phyloP scores from a whole-genome alignment of 1,284 basidiomycete species.

The Gymnopus androsaceus region DNA sequence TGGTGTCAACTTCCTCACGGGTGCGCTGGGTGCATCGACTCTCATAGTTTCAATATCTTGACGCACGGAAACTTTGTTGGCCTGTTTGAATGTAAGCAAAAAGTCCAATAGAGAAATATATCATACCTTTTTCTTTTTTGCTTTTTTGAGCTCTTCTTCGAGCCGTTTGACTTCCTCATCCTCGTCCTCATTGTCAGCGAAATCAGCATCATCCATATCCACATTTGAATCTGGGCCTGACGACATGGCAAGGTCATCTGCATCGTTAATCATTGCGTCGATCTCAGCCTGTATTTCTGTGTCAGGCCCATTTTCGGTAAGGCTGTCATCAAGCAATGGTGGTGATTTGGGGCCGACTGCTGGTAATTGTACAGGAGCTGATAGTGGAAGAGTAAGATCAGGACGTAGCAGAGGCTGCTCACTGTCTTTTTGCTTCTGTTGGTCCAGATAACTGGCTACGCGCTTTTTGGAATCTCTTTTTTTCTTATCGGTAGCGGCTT shows the following conservation, averaged over 20 bases:
- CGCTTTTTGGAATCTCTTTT: background rate
- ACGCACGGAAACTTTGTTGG: background rate
- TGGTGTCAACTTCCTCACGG: background rate
- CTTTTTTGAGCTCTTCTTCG: background rate
- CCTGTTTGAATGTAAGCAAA: background rate
- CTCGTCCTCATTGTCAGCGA: background rate
- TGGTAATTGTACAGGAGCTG: too few relatives aligned
- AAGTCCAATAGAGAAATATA: background rate
- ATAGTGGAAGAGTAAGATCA: background rate
- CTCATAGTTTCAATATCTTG: background rate
- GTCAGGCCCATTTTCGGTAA: too few relatives aligned
- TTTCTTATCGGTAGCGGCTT: background rate
- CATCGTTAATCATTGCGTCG: background rate
- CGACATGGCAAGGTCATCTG: background rate
- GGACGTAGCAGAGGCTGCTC: background rate
- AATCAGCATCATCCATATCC: background rate
- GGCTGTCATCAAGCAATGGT: too few relatives aligned
- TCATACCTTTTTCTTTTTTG: background rate
- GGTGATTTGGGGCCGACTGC: too few relatives aligned
- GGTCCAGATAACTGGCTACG: background rate
- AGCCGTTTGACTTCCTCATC: background rate
- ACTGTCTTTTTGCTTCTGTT: background rate
- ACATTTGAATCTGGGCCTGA: background rate
- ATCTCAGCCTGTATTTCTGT: too few relatives aligned
- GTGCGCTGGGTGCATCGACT: background rate